Percentiles rank a stretch among this genome's conserved stretches.
Conservation (phyloP, 257 asterid species). For the Buddleja alternifolia region DNA sequence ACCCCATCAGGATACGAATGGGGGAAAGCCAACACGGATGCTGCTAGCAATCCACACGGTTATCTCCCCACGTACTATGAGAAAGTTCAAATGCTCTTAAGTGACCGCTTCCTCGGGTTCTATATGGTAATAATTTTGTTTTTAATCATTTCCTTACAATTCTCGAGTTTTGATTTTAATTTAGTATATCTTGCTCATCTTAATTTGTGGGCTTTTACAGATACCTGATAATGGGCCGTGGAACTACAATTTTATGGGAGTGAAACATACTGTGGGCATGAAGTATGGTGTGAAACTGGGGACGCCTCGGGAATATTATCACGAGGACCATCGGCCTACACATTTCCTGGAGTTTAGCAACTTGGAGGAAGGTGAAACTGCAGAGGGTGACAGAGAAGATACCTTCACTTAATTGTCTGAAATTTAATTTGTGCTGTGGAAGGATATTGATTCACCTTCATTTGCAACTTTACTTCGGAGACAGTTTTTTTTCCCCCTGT, state of each 20-base stretch:
- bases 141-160: background rate
- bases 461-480: too few species aligned
- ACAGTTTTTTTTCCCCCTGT: too few species aligned
- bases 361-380: conserved; percentile 93
- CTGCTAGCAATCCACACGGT: conserved; percentile 91
- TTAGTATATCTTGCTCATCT: too few species aligned
- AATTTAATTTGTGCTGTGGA: background rate
- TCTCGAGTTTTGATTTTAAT: too few species aligned
- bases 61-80: conserved; percentile 94
- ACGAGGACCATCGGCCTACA: conserved; percentile 91
- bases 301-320: conserved; percentile 82
- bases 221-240: conserved; percentile 96
- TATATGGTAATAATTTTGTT: conserved; percentile 68
- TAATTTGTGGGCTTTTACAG: conserved; percentile 36
- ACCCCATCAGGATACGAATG: conserved; percentile 97
- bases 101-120: conserved; percentile 97
- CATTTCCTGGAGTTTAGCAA: conserved; percentile 96
- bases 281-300: conserved; percentile 86
- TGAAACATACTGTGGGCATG: conserved; percentile 87
- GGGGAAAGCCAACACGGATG: conserved; percentile 94
- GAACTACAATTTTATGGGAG: conserved; percentile 98
- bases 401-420: conserved; percentile 51
- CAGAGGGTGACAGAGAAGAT: conserved; percentile 92
- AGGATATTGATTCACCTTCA: background rate
- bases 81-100: conserved; percentile 96